Percentiles rank a stretch among this genome's conserved stretches.
These are phyloP conservation scores for Vaccinium darrowii DNA, from an alignment of 148 eudicot species.

Conservation along the genomic window DNA sequence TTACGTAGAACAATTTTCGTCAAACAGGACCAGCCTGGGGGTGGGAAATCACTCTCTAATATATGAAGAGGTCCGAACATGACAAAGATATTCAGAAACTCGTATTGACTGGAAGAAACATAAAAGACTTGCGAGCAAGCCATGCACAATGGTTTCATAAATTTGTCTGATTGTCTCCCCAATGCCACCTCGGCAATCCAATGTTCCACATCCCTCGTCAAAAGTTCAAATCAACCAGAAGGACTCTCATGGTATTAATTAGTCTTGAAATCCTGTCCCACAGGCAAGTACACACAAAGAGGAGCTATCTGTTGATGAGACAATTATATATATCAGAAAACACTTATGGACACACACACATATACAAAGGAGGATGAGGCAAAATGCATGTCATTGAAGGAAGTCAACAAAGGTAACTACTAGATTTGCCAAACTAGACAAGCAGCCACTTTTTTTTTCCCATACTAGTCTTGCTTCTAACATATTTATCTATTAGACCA, in stretches of 20 bases:
- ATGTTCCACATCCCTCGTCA: background rate
- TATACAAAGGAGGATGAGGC: background rate
- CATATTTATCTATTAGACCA: no score
- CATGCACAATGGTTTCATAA: background rate
- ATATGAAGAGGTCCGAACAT: background rate
- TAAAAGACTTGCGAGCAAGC: background rate
- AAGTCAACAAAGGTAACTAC: background rate
- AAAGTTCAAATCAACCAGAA: background rate
- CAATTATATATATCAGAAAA: background rate
- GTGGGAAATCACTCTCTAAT: background rate
- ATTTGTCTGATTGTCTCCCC: background rate
- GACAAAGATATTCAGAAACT: background rate
- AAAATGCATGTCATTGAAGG: background rate
- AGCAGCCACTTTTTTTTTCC: no score
- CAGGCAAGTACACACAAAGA: background rate
- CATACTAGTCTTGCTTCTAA: no score
- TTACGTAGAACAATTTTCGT: background rate
- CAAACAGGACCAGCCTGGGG: slow-evolving; percentile 2
- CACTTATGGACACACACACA: background rate
- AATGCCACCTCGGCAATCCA: background rate
- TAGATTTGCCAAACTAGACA: background rate
- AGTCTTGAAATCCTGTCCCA: background rate
- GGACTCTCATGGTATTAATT: no score
- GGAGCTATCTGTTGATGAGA: background rate
- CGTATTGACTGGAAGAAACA: background rate